These are phyloP conservation scores for Hexamita inflata DNA, from an alignment of 208 protist species.

Conservation along the genomic window DNA sequence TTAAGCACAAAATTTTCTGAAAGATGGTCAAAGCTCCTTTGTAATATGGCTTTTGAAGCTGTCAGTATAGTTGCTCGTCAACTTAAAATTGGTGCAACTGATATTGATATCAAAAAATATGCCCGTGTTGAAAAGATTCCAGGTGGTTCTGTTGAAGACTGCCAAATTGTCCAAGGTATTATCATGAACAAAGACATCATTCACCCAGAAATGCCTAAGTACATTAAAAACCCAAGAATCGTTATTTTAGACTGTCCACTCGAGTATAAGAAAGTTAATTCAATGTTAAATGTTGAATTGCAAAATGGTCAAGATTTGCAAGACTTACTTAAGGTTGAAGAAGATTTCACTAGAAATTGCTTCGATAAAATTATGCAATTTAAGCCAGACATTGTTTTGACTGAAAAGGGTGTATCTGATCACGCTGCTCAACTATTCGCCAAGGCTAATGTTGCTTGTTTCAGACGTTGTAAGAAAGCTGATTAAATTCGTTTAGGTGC, in stretches of 20 bases:
- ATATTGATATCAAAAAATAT: conserved; percentile 87
- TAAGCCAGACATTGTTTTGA: conserved; percentile 97
- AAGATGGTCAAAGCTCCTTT: conserved; percentile 81
- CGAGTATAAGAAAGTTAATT: conserved; percentile 99
- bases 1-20: conserved; percentile 94
- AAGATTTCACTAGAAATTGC: conserved; percentile 85
- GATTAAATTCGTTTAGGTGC: conserved; percentile 96
- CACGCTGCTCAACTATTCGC: conserved; percentile 90
- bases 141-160: conserved; percentile 90
- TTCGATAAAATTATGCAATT: conserved; percentile 87
- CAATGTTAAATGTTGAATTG: conserved; percentile 85
- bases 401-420: conserved; percentile 94
- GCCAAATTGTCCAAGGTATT: conserved; percentile 85
- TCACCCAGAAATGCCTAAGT: conserved; percentile 87
- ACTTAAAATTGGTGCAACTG: conserved; percentile 67
- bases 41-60: conserved; percentile 87
- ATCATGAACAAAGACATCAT: conserved; percentile 99
- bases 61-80: conserved; percentile 75
- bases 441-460: conserved; percentile 82
- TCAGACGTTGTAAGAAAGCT: conserved; percentile 91
- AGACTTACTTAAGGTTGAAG: conserved; percentile 84
- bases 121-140: conserved; percentile 64
- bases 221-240: conserved; percentile 92
- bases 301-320: conserved; percentile 70
- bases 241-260: conserved; percentile 91